These are phyloP conservation scores for Coemansia sp. DNA, from an alignment of 192 early-diverging fungal genomes.

Conservation along the genomic window DNA sequence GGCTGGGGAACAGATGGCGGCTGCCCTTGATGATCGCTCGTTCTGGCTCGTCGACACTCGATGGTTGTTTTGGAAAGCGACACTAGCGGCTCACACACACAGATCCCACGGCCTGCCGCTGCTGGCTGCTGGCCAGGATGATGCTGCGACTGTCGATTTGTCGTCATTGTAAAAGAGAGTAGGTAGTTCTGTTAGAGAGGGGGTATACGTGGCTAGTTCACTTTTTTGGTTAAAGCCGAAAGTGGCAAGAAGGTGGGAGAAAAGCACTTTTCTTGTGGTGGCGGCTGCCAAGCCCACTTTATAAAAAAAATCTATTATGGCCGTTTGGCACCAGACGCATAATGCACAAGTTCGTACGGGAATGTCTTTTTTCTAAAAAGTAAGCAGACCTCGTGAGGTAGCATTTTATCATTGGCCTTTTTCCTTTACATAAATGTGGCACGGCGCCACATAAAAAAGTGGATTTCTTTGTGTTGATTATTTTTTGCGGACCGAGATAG, in stretches of 20 bases:
- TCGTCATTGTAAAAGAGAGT: background rate
- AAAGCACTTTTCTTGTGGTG: background rate
- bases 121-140: background rate
- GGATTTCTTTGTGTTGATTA: background rate
- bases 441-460: background rate
- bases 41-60: slow-evolving; percentile 30
- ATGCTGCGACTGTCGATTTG: background rate
- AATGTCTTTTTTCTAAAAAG: background rate
- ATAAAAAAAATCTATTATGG: background rate
- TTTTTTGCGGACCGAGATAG: background rate
- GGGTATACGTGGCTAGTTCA: background rate
- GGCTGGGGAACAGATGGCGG: background rate
- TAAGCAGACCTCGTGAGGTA: background rate
- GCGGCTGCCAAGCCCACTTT: background rate
- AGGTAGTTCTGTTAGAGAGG: background rate
- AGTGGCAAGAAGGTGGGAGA: background rate
- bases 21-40: background rate
- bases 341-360: background rate
- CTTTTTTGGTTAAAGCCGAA: background rate
- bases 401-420: background rate
- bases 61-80: slow-evolving; percentile 28
- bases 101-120: background rate
- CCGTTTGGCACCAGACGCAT: background rate
- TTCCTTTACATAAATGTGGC: background rate
- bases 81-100: slow-evolving; percentile 40